phyloP scores from a whole-genome alignment of 2,329 filamentous ascomycete genomes.

The Talaromyces verruculosus region DNA sequence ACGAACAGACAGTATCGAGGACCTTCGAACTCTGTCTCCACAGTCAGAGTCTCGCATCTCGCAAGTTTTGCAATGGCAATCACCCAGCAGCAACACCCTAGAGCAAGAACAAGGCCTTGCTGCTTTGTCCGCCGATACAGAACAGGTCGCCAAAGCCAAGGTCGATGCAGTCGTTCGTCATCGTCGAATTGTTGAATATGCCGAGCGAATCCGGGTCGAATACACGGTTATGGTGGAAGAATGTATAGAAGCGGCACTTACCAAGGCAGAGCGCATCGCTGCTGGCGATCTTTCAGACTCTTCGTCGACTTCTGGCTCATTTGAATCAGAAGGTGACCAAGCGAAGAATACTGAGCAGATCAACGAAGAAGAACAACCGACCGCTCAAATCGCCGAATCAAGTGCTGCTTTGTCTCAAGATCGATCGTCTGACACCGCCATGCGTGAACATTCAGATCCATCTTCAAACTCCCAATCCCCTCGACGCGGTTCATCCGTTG shows the following conservation, averaged over 20 bases:
- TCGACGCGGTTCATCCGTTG: slow-evolving; percentile 59
- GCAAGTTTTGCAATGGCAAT: slow-evolving; percentile 95
- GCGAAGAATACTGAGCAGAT: not conserved
- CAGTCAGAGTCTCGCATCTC: slow-evolving; percentile 93
- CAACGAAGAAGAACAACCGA: slow-evolving; percentile 15
- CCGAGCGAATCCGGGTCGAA: slow-evolving; percentile 90
- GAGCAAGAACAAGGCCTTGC: slow-evolving; percentile 92
- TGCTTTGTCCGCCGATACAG: slow-evolving; percentile 84
- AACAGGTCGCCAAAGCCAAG: slow-evolving; percentile 78
- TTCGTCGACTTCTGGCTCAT: slow-evolving; percentile 59
- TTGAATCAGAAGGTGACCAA: slow-evolving; percentile 46
- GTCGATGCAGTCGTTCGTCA: slow-evolving; percentile 91
- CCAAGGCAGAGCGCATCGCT: slow-evolving; percentile 84
- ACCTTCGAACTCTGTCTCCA: slow-evolving; percentile 89
- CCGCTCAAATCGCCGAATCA: slow-evolving; percentile 18
- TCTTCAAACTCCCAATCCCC: slow-evolving; percentile 47
- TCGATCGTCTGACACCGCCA: slow-evolving; percentile 56
- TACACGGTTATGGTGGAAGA: slow-evolving; percentile 91
- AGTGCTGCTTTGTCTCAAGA: slow-evolving; percentile 26
- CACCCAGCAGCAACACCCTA: slow-evolving; percentile 82
- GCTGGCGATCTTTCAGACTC: slow-evolving; percentile 83
- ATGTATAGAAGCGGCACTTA: slow-evolving; percentile 88
- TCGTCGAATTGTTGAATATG: slow-evolving; percentile 89
- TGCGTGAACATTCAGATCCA: slow-evolving; percentile 55
- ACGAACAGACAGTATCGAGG: slow-evolving; percentile 62